A percentile compares a stretch with the other conserved stretches of the same genome.
Conservation (phyloP, 2,329 filamentous ascomycete species). For the Xylaria sp. region DNA sequence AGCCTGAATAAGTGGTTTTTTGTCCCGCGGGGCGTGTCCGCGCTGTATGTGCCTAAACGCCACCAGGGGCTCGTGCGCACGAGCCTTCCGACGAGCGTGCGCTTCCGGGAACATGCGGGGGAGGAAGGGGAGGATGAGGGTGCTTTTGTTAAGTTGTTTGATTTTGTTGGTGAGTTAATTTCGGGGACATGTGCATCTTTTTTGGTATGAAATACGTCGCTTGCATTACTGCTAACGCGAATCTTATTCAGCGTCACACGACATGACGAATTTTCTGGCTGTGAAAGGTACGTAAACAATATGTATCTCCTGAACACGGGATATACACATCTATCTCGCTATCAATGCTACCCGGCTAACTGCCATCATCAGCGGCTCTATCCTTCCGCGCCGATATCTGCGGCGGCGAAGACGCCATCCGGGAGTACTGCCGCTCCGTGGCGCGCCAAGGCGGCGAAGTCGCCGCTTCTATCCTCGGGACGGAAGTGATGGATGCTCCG, state of each 20-base stretch:
- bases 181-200: too few relatives aligned
- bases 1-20: constrained; percentile 78
- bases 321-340: too few relatives aligned
- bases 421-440: constrained; percentile 62
- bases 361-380: constrained; percentile 58
- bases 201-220: too few relatives aligned
- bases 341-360: constrained; percentile 26
- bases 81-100: constrained; percentile 72
- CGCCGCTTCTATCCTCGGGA: constrained; percentile 64
- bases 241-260: constrained; percentile 61
- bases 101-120: constrained; percentile 58
- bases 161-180: constrained; percentile 45
- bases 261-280: constrained; percentile 69
- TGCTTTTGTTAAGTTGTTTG: constrained; percentile 51
- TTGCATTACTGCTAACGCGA: constrained; percentile 7
- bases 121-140: constrained; percentile 4
- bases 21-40: constrained; percentile 70
- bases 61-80: constrained; percentile 72
- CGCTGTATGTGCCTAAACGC: constrained; percentile 69
- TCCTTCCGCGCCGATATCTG: constrained; percentile 66
- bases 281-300: constrained; percentile 51
- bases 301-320: neutral
- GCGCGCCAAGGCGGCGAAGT: constrained; percentile 62
- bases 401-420: constrained; percentile 68
- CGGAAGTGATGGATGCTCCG: constrained; percentile 66